Base-by-base conservation (phyloP, 805 yeast species). In the Yamadazyma takamatsuzukensis region DNA sequence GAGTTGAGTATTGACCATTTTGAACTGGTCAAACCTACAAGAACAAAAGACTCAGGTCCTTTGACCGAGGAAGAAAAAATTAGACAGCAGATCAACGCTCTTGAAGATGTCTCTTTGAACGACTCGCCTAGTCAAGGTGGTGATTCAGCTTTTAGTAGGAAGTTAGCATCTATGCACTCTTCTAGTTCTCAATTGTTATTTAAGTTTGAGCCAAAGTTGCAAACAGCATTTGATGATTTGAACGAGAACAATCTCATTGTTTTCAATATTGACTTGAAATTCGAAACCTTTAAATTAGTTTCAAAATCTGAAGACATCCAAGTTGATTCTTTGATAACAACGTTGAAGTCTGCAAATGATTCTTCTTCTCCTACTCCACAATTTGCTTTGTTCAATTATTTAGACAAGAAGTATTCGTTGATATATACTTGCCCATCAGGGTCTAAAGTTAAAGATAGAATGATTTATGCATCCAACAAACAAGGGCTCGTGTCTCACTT, bases 361-460 rank as follows among this genome's bases (percentile, higher is more conserved):
- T 28, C 38, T 6, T 67, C 61, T 11, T 42, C 66, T 17, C 40
- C 59, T 1, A 18, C 41, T 2, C 58, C 85, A 61, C 49, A 48
- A 22, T 88, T 78, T 53, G 74, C 76, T 18, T 43, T 84, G 16
- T 72, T 72, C 51, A 70, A 64, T 30, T 64, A 64, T 40, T 59
- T 60, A 2, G 45, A 43, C 6, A 59, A 53, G 2, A 56, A 65
- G 27, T 46, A 49, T 23, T 75, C 74, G 21, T 88, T 90, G 54
- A 75, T 89, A 19, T 86, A 86, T 53, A 72, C 90, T 6, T 89
- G 96, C 56, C 97, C 98, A 3, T 78, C 94, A 0, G 88, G 89
- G 1, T 81, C 96, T 26, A 80, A 79, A 58, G 93, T 93, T 25
- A 83, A 81, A 56, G 93, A 88, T 32, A 74, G 97, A 48, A 90